Evolutionary conservation across 148 eudicot genomes (phyloP).

Genomic region (Oxyria digyna): DNA sequence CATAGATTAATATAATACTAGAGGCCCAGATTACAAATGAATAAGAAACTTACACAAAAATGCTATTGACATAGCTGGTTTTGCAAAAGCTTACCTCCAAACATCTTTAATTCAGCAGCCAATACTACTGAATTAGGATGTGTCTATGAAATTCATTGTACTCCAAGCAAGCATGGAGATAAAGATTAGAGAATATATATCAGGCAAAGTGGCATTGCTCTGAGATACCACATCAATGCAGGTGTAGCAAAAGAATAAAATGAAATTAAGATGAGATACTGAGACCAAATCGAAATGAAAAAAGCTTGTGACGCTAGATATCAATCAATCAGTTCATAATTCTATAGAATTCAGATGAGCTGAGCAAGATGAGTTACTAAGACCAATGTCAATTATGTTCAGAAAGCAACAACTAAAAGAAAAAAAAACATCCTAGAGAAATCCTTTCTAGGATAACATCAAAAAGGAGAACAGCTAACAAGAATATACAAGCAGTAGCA

Average conservation of each 20-base stretch:
- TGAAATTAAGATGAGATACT: not conserved
- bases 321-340: not conserved
- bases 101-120: not conserved
- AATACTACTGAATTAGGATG: not conserved
- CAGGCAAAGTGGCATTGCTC: not conserved
- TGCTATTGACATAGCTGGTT: no score
- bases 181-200: not conserved
- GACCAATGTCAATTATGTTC: not conserved
- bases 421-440: not conserved
- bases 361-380: not conserved
- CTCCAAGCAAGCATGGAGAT: not conserved
- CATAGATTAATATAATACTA: not conserved
- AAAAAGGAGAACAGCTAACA: not conserved
- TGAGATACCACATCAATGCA: not conserved
- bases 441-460: not conserved
- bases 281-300: not conserved
- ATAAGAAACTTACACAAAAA: no score
- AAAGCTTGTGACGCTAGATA: not conserved
- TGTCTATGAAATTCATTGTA: not conserved
- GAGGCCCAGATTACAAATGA: no score
- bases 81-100: no score
- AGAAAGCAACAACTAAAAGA: not conserved
- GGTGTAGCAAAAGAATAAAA: not conserved
- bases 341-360: not conserved
- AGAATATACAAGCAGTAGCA: constrained; percentile 1